Percentiles rank a stretch among this genome's conserved stretches.
phyloP scores from a whole-genome alignment of 1,284 basidiomycete genomes.

The Ustilago curta region DNA sequence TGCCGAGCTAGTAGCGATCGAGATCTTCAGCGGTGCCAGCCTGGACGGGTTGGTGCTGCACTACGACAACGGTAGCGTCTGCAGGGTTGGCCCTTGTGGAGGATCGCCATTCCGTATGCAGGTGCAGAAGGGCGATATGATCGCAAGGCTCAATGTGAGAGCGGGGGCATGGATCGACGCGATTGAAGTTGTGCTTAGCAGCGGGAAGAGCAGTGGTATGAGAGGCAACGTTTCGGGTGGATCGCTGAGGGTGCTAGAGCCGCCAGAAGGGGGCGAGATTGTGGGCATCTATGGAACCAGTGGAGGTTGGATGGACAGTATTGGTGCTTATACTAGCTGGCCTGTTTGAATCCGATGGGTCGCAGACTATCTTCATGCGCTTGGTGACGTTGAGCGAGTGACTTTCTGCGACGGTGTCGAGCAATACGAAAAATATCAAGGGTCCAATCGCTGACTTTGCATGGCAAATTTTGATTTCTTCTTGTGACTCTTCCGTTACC shows the following conservation, averaged over 20 bases:
- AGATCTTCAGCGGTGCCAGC: slow-evolving; percentile 29
- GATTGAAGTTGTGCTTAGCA: slow-evolving; percentile 33
- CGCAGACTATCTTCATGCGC: too few relatives aligned
- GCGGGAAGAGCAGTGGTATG: slow-evolving; percentile 37
- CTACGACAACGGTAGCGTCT: slow-evolving; percentile 11
- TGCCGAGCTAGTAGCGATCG: slow-evolving; percentile 13
- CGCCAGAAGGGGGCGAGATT: slow-evolving; percentile 24
- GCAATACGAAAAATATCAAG: neutral
- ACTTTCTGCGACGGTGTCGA: neutral
- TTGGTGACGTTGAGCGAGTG: neutral
- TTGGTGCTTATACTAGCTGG: slow-evolving; percentile 27
- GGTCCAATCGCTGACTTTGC: neutral
- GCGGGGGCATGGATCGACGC: slow-evolving; percentile 52
- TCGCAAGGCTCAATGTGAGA: slow-evolving; percentile 34
- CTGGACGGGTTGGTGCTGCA: slow-evolving; percentile 35
- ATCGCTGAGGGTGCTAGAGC: slow-evolving; percentile 33
- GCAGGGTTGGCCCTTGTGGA: slow-evolving; percentile 24
- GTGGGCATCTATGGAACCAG: slow-evolving; percentile 38
- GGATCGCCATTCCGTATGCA: slow-evolving; percentile 25
- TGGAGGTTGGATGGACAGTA: slow-evolving; percentile 38
- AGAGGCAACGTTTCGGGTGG: slow-evolving; percentile 39
- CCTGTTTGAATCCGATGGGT: neutral
- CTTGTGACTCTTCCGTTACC: neutral
- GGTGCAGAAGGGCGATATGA: slow-evolving; percentile 13
- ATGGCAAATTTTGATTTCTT: slow-evolving; percentile 7